Percentiles rank a stretch among this genome's conserved stretches.
Evolutionary conservation across 495 filamentous ascomycete genomes (phyloP).

Genomic region (Friedmanniomyces simplex): DNA sequence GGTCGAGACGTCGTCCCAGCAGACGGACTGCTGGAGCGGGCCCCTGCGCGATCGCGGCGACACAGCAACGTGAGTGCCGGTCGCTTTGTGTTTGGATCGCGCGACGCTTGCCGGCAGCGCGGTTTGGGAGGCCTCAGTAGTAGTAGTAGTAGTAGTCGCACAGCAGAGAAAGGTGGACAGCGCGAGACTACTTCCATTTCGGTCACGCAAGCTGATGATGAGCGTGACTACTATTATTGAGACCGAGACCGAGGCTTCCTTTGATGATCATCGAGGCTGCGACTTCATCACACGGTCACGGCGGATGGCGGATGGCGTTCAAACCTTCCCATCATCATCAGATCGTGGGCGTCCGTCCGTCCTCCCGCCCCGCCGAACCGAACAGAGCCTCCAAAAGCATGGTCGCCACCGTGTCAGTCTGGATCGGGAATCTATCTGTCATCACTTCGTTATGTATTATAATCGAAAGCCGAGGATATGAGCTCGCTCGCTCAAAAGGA

Average conservation of each 20-base stretch:
- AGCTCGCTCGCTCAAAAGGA: neutral
- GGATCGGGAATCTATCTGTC: too few relatives aligned
- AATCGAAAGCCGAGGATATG: neutral
- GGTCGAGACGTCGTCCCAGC: neutral
- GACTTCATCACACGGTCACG: neutral
- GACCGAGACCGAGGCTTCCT: too few relatives aligned
- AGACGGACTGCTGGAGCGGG: neutral
- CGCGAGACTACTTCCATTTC: neutral
- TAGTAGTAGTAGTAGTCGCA: neutral
- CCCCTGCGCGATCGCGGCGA: neutral
- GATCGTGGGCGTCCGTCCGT: neutral
- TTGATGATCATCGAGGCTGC: neutral
- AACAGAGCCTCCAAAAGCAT: constrained; percentile 1
- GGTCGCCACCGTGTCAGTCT: neutral
- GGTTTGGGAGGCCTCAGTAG: too few relatives aligned
- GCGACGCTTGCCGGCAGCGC: neutral
- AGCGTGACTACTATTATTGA: too few relatives aligned
- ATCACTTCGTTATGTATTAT: too few relatives aligned
- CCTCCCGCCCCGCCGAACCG: too few relatives aligned
- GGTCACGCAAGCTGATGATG: neutral
- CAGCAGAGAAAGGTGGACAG: neutral
- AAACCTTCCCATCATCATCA: neutral
- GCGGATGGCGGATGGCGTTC: neutral
- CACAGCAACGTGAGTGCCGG: constrained; percentile 1
- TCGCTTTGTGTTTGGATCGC: neutral